phyloP scores from a whole-genome alignment of 306 rosid genomes.

The Luffa aegyptiaca region DNA sequence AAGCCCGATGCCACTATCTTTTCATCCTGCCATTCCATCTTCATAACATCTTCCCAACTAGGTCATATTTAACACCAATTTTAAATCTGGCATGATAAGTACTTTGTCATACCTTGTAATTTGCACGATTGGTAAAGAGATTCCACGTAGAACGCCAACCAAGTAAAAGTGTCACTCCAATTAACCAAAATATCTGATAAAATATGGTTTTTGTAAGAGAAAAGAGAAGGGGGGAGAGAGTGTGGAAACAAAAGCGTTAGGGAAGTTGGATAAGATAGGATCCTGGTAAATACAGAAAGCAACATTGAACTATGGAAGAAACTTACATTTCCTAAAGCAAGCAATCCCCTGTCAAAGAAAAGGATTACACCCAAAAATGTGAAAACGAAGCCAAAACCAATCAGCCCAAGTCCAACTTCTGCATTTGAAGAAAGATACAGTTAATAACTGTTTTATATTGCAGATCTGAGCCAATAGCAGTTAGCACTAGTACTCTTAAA shows the following conservation, averaged over 20 bases:
- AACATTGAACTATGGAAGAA: constrained; percentile 12
- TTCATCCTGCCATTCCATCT: neutral
- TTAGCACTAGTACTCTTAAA: neutral
- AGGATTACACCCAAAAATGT: constrained; percentile 70
- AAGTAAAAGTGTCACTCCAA: constrained; percentile 74
- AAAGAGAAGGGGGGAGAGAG: neutral
- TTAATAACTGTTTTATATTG: neutral
- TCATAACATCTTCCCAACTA: neutral
- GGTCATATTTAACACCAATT: neutral
- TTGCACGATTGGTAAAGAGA: constrained; percentile 59
- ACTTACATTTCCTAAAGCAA: constrained; percentile 81
- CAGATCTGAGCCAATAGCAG: neutral
- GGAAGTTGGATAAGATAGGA: neutral
- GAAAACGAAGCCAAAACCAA: constrained; percentile 76
- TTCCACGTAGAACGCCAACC: constrained; percentile 69
- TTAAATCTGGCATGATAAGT: neutral
- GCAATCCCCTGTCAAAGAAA: constrained; percentile 85
- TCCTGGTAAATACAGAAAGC: neutral
- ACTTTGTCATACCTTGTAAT: constrained; percentile 46
- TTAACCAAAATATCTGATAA: constrained; percentile 64
- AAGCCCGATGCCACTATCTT: neutral
- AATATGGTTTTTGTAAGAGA: neutral
- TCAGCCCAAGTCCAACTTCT: constrained; percentile 82
- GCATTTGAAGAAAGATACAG: constrained; percentile 17
- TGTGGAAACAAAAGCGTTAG: neutral